phyloP scores from a whole-genome alignment of 306 rosid genomes.

The Prunus salicina region DNA sequence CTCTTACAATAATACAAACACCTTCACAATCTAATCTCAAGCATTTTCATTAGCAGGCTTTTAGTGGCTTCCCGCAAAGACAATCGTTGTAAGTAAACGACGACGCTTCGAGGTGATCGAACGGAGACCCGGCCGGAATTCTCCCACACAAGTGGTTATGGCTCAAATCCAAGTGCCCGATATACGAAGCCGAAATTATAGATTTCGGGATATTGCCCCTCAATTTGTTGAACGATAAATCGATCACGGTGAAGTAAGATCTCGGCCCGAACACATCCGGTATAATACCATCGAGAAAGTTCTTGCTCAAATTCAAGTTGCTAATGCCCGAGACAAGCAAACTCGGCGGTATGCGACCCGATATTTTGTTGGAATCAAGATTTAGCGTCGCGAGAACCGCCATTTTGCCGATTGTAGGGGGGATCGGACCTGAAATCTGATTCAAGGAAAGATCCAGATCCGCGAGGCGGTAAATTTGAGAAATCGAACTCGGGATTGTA shows the following conservation, averaged over 20 bases:
- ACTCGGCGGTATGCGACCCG: slow-evolving; percentile 55
- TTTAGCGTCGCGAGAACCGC: slow-evolving; percentile 68
- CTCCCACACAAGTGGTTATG: slow-evolving; percentile 82
- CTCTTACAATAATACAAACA: background rate
- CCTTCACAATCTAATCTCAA: background rate
- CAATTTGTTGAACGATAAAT: slow-evolving; percentile 60
- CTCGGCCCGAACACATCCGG: slow-evolving; percentile 58
- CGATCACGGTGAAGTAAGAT: slow-evolving; percentile 74
- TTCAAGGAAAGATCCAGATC: slow-evolving; percentile 84
- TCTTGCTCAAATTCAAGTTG: slow-evolving; percentile 70
- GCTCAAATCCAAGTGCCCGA: slow-evolving; percentile 94
- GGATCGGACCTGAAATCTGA: slow-evolving; percentile 58
- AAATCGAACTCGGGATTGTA: slow-evolving; percentile 49
- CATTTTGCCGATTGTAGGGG: slow-evolving; percentile 64
- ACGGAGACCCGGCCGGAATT: slow-evolving; percentile 80
- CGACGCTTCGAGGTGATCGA: slow-evolving; percentile 85
- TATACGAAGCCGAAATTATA: slow-evolving; percentile 48
- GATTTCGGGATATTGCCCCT: slow-evolving; percentile 67
- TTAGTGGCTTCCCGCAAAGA: slow-evolving; percentile 85
- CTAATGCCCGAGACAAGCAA: slow-evolving; percentile 55
- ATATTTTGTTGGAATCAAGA: slow-evolving; percentile 58
- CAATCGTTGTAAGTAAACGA: slow-evolving; percentile 79
- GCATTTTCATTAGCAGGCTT: slow-evolving; percentile 41
- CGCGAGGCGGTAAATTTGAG: slow-evolving; percentile 72
- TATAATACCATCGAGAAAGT: slow-evolving; percentile 45